phyloP scores from a whole-genome alignment of 2,329 filamentous ascomycete genomes.

The Botrytis deweyae region DNA sequence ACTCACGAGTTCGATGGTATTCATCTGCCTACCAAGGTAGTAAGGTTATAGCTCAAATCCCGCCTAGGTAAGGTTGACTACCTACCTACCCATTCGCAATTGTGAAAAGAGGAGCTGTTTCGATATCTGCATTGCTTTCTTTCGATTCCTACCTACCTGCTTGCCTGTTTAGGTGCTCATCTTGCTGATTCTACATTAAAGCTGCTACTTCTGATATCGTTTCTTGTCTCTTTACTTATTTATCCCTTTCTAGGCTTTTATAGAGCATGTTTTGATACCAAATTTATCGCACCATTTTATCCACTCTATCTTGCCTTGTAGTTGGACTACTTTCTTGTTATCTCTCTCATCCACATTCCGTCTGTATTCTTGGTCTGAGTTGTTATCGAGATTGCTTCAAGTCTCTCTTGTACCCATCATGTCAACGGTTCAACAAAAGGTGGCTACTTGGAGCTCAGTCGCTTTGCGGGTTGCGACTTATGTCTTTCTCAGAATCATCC shows the following conservation, averaged over 20 bases:
- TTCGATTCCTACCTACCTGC: neutral
- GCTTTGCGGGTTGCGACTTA: conserved; percentile 51
- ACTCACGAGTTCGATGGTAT: neutral
- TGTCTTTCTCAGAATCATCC: conserved; percentile 59
- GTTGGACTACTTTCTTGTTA: neutral
- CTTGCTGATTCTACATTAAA: neutral
- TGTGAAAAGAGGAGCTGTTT: neutral
- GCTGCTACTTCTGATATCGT: neutral
- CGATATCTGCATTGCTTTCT: neutral
- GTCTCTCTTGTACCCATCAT: neutral
- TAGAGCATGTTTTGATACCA: neutral
- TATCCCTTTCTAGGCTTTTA: neutral
- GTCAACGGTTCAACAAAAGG: conserved; percentile 29
- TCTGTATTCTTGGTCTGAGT: neutral
- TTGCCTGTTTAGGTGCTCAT: neutral
- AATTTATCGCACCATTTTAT: neutral
- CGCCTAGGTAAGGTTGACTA: neutral
- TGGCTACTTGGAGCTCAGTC: conserved; percentile 45
- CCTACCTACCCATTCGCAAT: neutral
- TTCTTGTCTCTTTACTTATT: neutral
- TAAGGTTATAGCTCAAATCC: neutral
- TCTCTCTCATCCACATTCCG: neutral
- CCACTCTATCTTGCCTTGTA: neutral
- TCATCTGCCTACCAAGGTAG: neutral
- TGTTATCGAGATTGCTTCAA: neutral